phyloP scores from a whole-genome alignment of 2,329 filamentous ascomycete genomes.

The Fusarium robinianum region DNA sequence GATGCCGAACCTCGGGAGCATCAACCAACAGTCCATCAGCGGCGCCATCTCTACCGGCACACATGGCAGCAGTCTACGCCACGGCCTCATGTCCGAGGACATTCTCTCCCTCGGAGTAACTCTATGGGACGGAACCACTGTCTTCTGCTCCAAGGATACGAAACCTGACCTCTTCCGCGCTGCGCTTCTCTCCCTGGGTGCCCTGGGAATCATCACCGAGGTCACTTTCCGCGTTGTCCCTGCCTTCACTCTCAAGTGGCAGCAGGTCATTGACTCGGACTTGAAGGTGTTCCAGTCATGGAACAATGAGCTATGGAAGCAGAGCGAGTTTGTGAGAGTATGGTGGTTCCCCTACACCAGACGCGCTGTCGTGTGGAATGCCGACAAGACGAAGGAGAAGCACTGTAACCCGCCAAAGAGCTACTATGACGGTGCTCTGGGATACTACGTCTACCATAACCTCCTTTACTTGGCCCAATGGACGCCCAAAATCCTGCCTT shows the following conservation, averaged over 20 bases:
- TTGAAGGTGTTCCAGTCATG: constrained; percentile 71
- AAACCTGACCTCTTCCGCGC: constrained; percentile 85
- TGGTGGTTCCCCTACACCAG: constrained; percentile 98
- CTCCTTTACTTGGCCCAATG: constrained; percentile 80
- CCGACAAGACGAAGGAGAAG: constrained; percentile 73
- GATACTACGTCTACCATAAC: constrained; percentile 91
- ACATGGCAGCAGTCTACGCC: constrained; percentile 82
- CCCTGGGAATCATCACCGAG: constrained; percentile 88
- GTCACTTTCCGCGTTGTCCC: constrained; percentile 82
- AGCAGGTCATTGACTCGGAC: constrained; percentile 76
- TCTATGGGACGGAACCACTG: constrained; percentile 76
- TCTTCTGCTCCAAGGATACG: constrained; percentile 69
- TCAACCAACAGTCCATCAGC: constrained; percentile 90
- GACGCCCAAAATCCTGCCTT: constrained; percentile 78
- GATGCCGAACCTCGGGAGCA: constrained; percentile 91
- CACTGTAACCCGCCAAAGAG: constrained; percentile 62
- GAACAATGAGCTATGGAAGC: constrained; percentile 76
- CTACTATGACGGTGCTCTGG: constrained; percentile 82
- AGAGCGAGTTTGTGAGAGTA: constrained; percentile 85
- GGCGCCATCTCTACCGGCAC: constrained; percentile 93
- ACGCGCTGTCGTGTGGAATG: constrained; percentile 85
- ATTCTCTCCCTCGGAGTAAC: constrained; percentile 78
- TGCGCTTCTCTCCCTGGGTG: constrained; percentile 83
- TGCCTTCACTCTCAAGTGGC: constrained; percentile 84
- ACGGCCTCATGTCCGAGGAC: constrained; percentile 83